phyloP scores from a whole-genome alignment of 257 asterid species.

The Solanum virginianum region DNA sequence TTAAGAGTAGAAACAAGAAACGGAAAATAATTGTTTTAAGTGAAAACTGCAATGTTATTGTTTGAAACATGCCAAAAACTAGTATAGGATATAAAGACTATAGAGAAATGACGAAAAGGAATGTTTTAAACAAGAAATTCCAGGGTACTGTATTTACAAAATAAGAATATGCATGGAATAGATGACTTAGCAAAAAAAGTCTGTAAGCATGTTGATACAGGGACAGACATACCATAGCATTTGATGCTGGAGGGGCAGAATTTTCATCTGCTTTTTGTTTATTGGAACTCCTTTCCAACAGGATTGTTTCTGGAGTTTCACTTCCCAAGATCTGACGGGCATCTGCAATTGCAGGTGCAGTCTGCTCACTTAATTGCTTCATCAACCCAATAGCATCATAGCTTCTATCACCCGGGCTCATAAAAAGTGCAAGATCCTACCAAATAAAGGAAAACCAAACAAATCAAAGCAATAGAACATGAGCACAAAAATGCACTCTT shows the following conservation, averaged over 20 bases:
- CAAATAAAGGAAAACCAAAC: not conserved
- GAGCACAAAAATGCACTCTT: constrained; percentile 1
- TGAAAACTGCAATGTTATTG: not conserved
- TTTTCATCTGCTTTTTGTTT: constrained; percentile 23
- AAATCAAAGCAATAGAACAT: not conserved
- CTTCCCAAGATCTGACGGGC: constrained; percentile 83
- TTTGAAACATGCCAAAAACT: not conserved
- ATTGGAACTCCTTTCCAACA: constrained; percentile 33
- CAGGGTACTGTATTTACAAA: not conserved
- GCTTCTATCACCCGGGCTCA: constrained; percentile 72
- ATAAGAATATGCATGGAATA: not conserved
- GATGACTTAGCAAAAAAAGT: not conserved
- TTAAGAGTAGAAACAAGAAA: not conserved
- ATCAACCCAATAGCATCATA: constrained; percentile 88
- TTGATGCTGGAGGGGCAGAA: constrained; percentile 18
- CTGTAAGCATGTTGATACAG: not conserved
- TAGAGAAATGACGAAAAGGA: not conserved
- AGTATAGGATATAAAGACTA: not conserved
- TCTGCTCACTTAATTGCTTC: constrained; percentile 86
- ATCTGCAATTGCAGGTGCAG: constrained; percentile 78
- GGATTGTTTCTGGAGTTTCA: constrained; percentile 75
- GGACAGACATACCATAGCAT: constrained; percentile 30
- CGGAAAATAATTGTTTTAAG: not conserved
- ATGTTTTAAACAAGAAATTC: not conserved
- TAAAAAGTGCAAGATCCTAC: constrained; percentile 65